Conservation (phyloP, 129 eudicot species). For the Gnaphalium uliginosum region DNA sequence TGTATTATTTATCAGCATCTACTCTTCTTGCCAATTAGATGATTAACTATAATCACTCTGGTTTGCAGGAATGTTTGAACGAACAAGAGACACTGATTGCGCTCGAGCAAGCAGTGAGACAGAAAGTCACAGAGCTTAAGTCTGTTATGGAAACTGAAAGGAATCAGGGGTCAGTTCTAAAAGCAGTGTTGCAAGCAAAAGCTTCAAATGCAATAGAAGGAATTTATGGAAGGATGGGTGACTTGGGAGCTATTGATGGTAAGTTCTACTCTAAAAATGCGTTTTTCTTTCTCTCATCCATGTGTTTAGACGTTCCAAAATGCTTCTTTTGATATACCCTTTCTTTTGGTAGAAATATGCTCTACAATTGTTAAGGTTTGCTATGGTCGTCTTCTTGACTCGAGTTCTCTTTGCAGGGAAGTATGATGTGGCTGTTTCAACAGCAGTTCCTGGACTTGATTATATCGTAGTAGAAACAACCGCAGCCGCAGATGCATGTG, state of each 20-base stretch:
- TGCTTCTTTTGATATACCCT: no score
- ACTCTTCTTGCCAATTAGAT: not conserved
- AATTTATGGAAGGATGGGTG: conserved; percentile 95
- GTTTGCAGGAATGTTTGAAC: conserved; percentile 59
- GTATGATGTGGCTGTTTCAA: conserved; percentile 91
- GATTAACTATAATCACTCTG: not conserved
- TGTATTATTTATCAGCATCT: not conserved
- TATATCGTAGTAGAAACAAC: conserved; percentile 94
- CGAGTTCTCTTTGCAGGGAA: conserved; percentile 57
- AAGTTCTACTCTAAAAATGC: not conserved
- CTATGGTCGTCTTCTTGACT: conserved; percentile 10
- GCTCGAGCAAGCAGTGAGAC: conserved; percentile 84
- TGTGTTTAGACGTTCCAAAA: conserved; percentile 7
- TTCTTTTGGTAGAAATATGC: not conserved
- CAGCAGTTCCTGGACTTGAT: conserved; percentile 92
- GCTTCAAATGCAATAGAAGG: conserved; percentile 70
- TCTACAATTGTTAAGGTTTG: not conserved
- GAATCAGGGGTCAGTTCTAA: conserved; percentile 81
- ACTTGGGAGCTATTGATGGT: conserved; percentile 94
- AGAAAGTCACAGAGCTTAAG: conserved; percentile 74
- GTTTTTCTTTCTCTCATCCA: not conserved
- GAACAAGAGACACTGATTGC: conserved; percentile 73
- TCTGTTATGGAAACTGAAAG: conserved; percentile 81
- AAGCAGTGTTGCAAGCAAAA: conserved; percentile 85
- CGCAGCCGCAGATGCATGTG: conserved; percentile 91